These are phyloP conservation scores for Ophiosphaerella korrae DNA, from an alignment of 2,329 filamentous ascomycete genomes.

Conservation along the genomic window DNA sequence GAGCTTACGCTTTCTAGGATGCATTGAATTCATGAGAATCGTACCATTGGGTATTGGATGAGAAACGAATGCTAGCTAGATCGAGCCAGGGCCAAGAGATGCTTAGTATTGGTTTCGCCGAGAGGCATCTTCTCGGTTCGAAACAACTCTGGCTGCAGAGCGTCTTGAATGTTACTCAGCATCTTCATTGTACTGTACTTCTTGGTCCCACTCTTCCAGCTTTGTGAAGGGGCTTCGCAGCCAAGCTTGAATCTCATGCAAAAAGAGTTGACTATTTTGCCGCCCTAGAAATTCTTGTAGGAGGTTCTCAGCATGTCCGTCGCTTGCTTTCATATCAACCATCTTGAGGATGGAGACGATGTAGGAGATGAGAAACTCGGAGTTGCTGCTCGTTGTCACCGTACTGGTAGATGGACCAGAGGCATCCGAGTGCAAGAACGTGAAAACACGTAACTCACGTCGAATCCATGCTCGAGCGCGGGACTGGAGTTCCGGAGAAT, in stretches of 20 bases:
- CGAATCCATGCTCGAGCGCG: conserved; percentile 82
- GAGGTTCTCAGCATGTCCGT: conserved; percentile 79
- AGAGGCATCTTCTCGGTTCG: background rate
- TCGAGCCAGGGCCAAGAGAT: no score
- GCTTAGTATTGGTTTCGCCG: no score
- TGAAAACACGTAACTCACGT: conserved; percentile 82
- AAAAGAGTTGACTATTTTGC: conserved; percentile 72
- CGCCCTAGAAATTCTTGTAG: conserved; percentile 78
- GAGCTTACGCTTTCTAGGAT: background rate
- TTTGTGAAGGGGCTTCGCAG: conserved; percentile 77
- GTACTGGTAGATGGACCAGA: conserved; percentile 22
- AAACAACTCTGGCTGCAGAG: background rate
- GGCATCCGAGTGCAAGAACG: conserved; percentile 63
- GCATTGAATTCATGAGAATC: no score
- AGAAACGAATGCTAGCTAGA: no score
- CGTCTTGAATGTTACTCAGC: conserved; percentile 4
- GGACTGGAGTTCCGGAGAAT: conserved; percentile 70
- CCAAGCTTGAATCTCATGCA: conserved; percentile 86
- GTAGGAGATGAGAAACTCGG: conserved; percentile 86
- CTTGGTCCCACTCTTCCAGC: conserved; percentile 77
- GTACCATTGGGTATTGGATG: no score
- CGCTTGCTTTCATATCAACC: conserved; percentile 78
- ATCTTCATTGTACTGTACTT: conserved; percentile 69
- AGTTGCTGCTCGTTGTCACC: conserved; percentile 62
- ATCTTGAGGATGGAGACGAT: conserved; percentile 82